phyloP scores from a whole-genome alignment of 331 rosid genomes.

The Malus hybrid region DNA sequence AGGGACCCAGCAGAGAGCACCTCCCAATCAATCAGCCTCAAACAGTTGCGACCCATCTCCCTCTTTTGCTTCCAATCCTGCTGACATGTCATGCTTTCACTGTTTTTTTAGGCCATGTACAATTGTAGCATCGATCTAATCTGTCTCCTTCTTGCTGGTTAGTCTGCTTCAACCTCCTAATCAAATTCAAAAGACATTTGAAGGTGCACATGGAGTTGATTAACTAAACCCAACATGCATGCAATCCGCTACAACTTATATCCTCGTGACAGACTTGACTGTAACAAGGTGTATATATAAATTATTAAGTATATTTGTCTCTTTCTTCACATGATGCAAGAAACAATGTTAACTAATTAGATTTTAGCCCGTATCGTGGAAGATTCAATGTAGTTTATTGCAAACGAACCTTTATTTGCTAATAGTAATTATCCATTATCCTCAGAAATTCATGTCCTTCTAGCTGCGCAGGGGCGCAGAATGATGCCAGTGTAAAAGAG shows the following conservation, averaged over 20 bases:
- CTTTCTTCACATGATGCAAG: background rate
- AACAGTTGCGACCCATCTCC: background rate
- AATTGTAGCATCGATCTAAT: conserved; percentile 21
- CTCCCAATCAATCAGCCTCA: background rate
- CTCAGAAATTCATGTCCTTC: background rate
- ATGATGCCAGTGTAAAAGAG: background rate
- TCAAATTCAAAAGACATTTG: background rate
- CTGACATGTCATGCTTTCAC: too few species aligned
- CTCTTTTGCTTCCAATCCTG: background rate
- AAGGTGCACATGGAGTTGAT: background rate
- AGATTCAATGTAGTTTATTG: background rate
- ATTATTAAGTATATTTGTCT: too few species aligned
- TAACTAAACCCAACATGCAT: background rate
- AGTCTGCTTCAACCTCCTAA: background rate
- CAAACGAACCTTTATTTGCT: background rate
- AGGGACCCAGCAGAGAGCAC: conserved; percentile 29
- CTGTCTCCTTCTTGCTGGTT: conserved; percentile 10
- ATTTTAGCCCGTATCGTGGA: too few species aligned
- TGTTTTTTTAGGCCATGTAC: conserved; percentile 19
- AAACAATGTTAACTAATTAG: too few species aligned
- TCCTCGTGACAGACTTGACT: background rate
- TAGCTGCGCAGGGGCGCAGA: background rate
- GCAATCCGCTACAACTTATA: background rate
- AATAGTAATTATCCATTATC: background rate
- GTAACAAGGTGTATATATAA: too few species aligned